Evolutionary conservation across 2,329 filamentous ascomycete species (phyloP), one percentile per base, ranked within the genome.

Genomic region (Hymenoscyphus scutula): DNA sequence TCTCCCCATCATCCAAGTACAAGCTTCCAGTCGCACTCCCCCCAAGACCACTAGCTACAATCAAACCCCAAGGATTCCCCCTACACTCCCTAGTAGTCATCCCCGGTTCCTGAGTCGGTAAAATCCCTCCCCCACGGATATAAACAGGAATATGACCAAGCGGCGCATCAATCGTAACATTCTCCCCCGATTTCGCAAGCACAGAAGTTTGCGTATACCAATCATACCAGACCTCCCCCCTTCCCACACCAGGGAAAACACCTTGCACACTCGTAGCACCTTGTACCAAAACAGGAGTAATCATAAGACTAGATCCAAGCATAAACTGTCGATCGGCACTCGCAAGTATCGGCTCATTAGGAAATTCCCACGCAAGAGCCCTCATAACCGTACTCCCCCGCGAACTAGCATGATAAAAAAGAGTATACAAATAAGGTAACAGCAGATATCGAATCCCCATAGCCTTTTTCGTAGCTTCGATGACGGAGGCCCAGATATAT

Each of bases 1-100:
- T 87, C 62, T 87, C 85, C 8, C 91, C 91, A 65, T 96, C 91
- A 68, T 95, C 91, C 5, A 95, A 76, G 73, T 93, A 95, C 62
- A 95, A 77, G 57, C 80, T 78, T 0, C 91, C 91, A 1, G 72
- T 74, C 0, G 91, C 91, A 8, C 77, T 83, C 3, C 88, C 89
- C 58, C 88, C 77, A 0, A 73, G 71, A 7, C 82, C 85, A 0
- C 89, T 81, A 0, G 90, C 88, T 51, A 95, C 81, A 38, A 94
- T 71, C 57, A 96, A 77, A 72, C 88, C 82, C 76, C 94, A 94
- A 68, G 86, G 80, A 68, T 89, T 79, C 67, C 83, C 80, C 48
- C 88, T 81, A 41, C 90, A 77, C 53, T 82, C 82, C 0, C 80
- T 81, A 0, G 88, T 91, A 0, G 89, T 91, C 77, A 85, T 85